Percentiles rank a stretch among this genome's conserved stretches.
phyloP scores from a whole-genome alignment of 2,329 filamentous ascomycete genomes.

The Phialocephala subalpina region DNA sequence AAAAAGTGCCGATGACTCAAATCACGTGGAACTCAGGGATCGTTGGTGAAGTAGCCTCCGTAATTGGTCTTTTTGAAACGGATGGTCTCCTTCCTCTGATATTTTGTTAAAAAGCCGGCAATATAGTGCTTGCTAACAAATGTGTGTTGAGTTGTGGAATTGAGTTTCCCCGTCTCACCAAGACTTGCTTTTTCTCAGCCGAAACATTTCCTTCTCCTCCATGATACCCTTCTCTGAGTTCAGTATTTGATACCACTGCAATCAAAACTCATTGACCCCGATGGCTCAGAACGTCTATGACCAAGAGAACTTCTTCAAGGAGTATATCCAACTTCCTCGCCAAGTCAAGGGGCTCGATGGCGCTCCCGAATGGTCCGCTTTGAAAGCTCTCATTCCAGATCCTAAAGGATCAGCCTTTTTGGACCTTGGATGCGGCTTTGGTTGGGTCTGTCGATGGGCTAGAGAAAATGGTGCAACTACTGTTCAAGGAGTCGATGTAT shows the following conservation, averaged over 20 bases:
- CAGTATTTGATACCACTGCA: neutral
- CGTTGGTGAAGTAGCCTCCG: neutral
- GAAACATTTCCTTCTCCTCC: neutral
- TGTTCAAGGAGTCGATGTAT: constrained; percentile 52
- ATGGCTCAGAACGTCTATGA: constrained; percentile 54
- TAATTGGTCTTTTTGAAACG: neutral
- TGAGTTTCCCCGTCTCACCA: neutral
- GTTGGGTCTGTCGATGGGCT: constrained; percentile 55
- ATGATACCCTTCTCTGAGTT: too few relatives aligned
- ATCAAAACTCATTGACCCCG: neutral
- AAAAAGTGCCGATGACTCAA: constrained; percentile 5
- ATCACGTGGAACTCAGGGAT: neutral
- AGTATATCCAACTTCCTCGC: constrained; percentile 51
- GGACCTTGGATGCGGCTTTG: constrained; percentile 56
- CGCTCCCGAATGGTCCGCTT: constrained; percentile 54
- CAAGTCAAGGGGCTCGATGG: constrained; percentile 50
- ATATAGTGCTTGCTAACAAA: too few relatives aligned
- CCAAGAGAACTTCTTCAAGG: constrained; percentile 50
- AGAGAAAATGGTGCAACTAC: constrained; percentile 46
- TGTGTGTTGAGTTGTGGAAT: neutral
- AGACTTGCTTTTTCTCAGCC: neutral
- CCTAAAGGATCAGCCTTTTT: constrained; percentile 46
- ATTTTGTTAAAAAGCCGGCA: neutral
- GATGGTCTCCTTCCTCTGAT: neutral
- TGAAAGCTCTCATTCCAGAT: constrained; percentile 50